Evolutionary conservation across 768 basidiomycete genomes (phyloP).

Genomic region (Lentinula boryana): DNA sequence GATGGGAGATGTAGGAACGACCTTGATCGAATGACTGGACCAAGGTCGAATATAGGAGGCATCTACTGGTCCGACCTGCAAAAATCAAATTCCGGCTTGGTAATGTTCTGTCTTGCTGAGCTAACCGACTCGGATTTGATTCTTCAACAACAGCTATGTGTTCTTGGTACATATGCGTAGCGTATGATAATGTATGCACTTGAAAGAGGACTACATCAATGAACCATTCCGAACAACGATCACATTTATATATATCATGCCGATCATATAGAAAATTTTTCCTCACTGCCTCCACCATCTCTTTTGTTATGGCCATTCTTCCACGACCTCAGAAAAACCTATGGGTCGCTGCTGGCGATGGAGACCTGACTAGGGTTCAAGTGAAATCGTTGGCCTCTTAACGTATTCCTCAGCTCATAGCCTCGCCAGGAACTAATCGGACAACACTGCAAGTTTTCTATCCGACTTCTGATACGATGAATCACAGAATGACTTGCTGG

Average conservation of each 20-base stretch:
- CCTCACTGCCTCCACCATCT: background rate
- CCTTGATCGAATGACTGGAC: background rate
- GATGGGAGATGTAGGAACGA: background rate
- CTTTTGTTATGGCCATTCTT: background rate
- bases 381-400: slow-evolving; percentile 31
- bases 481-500: slow-evolving; percentile 23
- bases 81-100: background rate
- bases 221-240: background rate
- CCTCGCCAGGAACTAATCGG: slow-evolving; percentile 52
- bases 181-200: background rate
- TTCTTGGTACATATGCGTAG: background rate
- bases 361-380: slow-evolving; percentile 71
- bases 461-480: slow-evolving; percentile 11
- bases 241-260: background rate
- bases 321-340: slow-evolving; percentile 52
- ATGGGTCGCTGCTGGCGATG: slow-evolving; percentile 92
- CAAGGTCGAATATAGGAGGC: slow-evolving; percentile 1
- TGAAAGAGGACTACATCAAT: background rate
- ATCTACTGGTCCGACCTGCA: background rate
- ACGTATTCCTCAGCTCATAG: slow-evolving; percentile 2
- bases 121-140: background rate
- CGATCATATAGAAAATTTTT: background rate
- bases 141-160: background rate
- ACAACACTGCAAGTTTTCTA: slow-evolving; percentile 39
- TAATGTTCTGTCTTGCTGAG: background rate